Conservation (phyloP, 441 rosid species). For the Populus hybrid region DNA sequence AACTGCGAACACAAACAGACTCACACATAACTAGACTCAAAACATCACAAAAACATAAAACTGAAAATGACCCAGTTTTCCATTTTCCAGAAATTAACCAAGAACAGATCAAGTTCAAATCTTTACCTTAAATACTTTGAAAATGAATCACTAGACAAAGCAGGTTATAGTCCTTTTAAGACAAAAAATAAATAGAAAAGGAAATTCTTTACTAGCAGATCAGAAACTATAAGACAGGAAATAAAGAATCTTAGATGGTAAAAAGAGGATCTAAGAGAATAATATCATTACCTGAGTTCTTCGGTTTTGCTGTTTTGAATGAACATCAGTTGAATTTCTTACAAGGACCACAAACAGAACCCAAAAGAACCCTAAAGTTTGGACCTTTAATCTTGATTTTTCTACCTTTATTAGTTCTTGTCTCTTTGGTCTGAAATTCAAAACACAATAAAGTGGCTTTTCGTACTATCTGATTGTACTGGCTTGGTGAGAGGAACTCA, state of each 20-base stretch:
- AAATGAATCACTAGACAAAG: neutral
- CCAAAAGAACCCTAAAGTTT: neutral
- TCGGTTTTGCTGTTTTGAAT: neutral
- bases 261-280: neutral
- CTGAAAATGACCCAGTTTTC: neutral
- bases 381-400: neutral
- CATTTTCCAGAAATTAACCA: neutral
- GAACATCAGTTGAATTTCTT: neutral
- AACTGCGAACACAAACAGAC: neutral
- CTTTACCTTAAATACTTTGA: neutral
- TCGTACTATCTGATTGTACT: neutral
- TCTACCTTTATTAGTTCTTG: neutral
- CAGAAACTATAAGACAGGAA: neutral
- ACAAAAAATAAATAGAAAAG: neutral
- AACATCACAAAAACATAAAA: neutral
- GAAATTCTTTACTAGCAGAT: neutral
- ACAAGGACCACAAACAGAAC: neutral
- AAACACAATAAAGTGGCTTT: neutral
- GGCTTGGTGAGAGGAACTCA: neutral
- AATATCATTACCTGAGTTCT: neutral
- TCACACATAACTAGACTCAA: neutral
- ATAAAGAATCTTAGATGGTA: neutral
- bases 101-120: neutral
- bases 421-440: neutral
- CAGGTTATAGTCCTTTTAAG: neutral